Evolutionary conservation across 2,329 filamentous ascomycete genomes (phyloP), one percentile per base, ranked within the genome.

Genomic region (Hysterium pulicare): DNA sequence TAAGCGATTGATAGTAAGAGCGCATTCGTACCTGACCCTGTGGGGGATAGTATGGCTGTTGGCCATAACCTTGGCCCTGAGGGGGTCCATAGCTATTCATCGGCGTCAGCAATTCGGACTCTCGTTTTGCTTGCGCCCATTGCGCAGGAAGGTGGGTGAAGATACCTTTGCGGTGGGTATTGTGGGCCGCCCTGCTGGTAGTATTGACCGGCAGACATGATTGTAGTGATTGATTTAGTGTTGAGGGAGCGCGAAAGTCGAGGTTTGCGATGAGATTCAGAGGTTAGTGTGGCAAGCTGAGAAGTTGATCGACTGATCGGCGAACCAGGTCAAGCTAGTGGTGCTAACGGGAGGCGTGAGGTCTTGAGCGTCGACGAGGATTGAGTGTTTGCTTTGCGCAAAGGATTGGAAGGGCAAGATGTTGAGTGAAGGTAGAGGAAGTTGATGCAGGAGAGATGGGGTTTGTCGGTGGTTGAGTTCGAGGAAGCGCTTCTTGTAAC

Each of bases 151-250:
- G n/a, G 19, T 33, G 20, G 9, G 13, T 22, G n/a, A n/a, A 43
- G 49, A 15, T 57, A 64, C 55, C 58, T 56, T 40, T 67, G 61
- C 43, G 55, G 65, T 4, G 65, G 64, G 47, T 67, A 67, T 37
- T 67, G 64, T 11, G 64, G 64, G 33, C 42, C 44, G 16, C 52
- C 53, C n/a, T 54, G 45, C 40, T 64, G 54, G 51, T 69, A 69
- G 48, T 67, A 67, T 32, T 57, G 51, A 50, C 67, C 57, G 8
- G 62, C 55, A n/a, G 64, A 61, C 66, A 69, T 67, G 24, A 8
- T 28, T 28, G 24, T 13, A 13, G 13, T 13, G 24, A 28, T n/a
- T 28, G 24, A 28, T 28, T 28, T 28, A 13, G 24, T 28, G 24
- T 28, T 7, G 13, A 13, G 24, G 13, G 24, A 28, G 13, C 7